A percentile compares a stretch with the other conserved stretches of the same genome.
Evolutionary conservation across 2,329 filamentous ascomycete species (phyloP).

Genomic region (Neopestalotiopsis clavispora): DNA sequence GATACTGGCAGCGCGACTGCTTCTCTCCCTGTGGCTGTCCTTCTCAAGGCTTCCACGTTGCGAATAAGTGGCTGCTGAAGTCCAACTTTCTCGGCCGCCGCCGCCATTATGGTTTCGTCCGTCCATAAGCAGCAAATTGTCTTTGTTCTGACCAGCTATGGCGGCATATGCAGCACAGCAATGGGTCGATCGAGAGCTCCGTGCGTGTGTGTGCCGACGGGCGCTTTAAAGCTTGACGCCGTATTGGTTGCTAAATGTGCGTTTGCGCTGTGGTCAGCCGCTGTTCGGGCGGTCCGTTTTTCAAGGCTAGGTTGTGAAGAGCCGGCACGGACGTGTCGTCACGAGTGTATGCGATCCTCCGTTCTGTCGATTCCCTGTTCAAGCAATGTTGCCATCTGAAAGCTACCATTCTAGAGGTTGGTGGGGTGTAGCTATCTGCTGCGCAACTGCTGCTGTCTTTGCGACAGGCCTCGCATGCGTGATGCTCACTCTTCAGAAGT

Average conservation of each 20-base stretch:
- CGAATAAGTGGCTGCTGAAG: slow-evolving; percentile 30
- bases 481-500: neutral
- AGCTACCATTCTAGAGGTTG: slow-evolving; percentile 16
- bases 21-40: slow-evolving; percentile 26
- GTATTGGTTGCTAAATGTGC: slow-evolving; percentile 21
- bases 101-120: slow-evolving; percentile 44
- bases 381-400: slow-evolving; percentile 13
- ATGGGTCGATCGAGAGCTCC: slow-evolving; percentile 28
- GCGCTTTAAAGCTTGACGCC: slow-evolving; percentile 19
- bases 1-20: slow-evolving; percentile 21
- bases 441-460: neutral
- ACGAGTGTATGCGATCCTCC: slow-evolving; percentile 9
- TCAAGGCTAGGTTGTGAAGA: slow-evolving; percentile 21
- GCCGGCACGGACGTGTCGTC: neutral
- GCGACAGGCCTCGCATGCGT: neutral
- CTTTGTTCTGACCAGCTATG: slow-evolving; percentile 40
- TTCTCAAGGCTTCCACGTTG: slow-evolving; percentile 28
- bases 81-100: slow-evolving; percentile 35
- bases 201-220: slow-evolving; percentile 22
- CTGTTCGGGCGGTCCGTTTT: slow-evolving; percentile 27
- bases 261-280: slow-evolving; percentile 29
- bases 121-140: slow-evolving; percentile 54
- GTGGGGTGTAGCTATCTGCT: neutral
- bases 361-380: slow-evolving; percentile 9
- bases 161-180: slow-evolving; percentile 25